Evolutionary conservation across 2,329 filamentous ascomycete species (phyloP).

Genomic region (Podosphaera aphanis): DNA sequence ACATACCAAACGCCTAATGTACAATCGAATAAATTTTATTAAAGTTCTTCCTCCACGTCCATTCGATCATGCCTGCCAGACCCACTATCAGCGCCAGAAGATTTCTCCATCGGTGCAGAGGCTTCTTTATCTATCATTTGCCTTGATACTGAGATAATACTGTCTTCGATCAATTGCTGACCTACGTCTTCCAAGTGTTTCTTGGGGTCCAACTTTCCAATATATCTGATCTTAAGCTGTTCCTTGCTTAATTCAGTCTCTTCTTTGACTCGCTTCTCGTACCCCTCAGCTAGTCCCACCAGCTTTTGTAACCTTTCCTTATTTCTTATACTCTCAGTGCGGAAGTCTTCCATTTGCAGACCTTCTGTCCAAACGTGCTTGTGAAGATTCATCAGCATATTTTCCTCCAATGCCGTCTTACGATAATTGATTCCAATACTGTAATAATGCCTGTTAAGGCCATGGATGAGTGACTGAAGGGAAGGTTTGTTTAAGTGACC

Average conservation of each 20-base stretch:
- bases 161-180: slow-evolving; percentile 93
- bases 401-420: slow-evolving; percentile 93
- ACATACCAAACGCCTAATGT: slow-evolving; percentile 15
- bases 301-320: slow-evolving; percentile 72
- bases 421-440: slow-evolving; percentile 96
- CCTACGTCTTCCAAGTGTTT: slow-evolving; percentile 96
- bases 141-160: slow-evolving; percentile 91
- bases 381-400: slow-evolving; percentile 99
- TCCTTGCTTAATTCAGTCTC: slow-evolving; percentile 94
- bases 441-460: slow-evolving; percentile 96
- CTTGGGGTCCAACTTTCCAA: slow-evolving; percentile 96
- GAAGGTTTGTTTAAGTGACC: slow-evolving; percentile 97
- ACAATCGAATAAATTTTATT: slow-evolving; percentile 21
- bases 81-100: slow-evolving; percentile 18
- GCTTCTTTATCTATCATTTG: slow-evolving; percentile 99
- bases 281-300: slow-evolving; percentile 76
- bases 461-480: slow-evolving; percentile 97
- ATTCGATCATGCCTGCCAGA: slow-evolving; percentile 1
- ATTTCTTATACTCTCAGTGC: slow-evolving; percentile 60
- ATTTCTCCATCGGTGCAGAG: slow-evolving; percentile 56
- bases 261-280: slow-evolving; percentile 97
- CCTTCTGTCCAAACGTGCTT: slow-evolving; percentile 99
- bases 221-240: slow-evolving; percentile 94
- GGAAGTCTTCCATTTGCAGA: slow-evolving; percentile 89
- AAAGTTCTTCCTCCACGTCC: slow-evolving; percentile 16